phyloP scores from a whole-genome alignment of 164 flowering plant species.

The Tetracentron sinense region DNA sequence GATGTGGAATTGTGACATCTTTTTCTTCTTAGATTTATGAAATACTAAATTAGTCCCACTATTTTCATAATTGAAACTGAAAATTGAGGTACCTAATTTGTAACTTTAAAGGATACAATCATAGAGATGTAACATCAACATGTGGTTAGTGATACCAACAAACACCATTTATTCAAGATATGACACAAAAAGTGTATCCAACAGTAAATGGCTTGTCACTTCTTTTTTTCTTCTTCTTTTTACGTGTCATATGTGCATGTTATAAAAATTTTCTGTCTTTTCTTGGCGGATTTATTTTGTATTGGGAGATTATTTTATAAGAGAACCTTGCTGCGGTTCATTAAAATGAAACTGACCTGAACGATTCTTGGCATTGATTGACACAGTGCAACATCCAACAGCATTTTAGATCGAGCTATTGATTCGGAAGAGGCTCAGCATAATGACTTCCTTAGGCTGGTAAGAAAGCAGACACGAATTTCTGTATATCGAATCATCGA shows the following conservation, averaged over 20 bases:
- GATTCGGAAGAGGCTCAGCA: conserved; percentile 84
- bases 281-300: background rate
- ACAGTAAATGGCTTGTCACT: background rate
- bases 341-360: background rate
- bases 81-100: background rate
- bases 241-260: background rate
- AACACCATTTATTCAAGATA: background rate
- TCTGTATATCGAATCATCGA: background rate
- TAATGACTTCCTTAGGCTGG: conserved; percentile 81
- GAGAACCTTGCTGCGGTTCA: background rate
- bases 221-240: background rate
- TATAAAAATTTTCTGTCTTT: background rate
- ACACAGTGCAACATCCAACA: conserved; percentile 72
- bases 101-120: background rate
- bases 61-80: background rate
- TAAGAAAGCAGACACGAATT: conserved; percentile 21
- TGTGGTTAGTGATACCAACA: background rate
- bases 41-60: too few species aligned
- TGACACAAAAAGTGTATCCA: background rate
- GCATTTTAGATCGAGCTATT: conserved; percentile 85
- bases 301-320: background rate
- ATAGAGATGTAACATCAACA: background rate
- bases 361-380: conserved; percentile 17
- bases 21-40: too few species aligned
- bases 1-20: too few species aligned